These are phyloP conservation scores for Debaryomyces sp. DNA, from an alignment of 1,139 yeast genomes.

Conservation along the genomic window DNA sequence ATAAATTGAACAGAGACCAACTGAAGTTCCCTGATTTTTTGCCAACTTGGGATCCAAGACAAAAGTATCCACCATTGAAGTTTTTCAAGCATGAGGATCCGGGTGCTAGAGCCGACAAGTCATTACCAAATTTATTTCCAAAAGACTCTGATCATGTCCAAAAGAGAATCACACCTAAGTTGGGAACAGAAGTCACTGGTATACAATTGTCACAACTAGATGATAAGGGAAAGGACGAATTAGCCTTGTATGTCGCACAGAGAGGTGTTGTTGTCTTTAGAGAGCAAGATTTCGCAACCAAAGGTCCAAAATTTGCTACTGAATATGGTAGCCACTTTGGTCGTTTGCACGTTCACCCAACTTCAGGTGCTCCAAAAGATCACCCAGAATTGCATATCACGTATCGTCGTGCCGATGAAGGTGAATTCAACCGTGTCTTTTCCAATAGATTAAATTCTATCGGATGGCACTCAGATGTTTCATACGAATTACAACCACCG, in stretches of 20 bases:
- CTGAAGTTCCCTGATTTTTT: constrained; percentile 40
- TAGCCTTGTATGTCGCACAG: constrained; percentile 64
- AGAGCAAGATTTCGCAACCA: constrained; percentile 61
- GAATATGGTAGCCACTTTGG: constrained; percentile 68
- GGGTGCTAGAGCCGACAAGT: constrained; percentile 60
- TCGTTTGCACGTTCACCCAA: constrained; percentile 71
- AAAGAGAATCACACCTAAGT: constrained; percentile 58
- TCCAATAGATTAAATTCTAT: constrained; percentile 35
- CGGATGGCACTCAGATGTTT: constrained; percentile 69
- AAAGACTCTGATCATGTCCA: constrained; percentile 29
- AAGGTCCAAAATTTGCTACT: constrained; percentile 56
- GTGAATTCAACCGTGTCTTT: constrained; percentile 33
- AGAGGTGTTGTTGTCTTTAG: constrained; percentile 71
- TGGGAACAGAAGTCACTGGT: constrained; percentile 66
- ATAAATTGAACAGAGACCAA: constrained; percentile 20
- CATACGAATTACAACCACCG: constrained; percentile 74
- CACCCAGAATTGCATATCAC: constrained; percentile 65
- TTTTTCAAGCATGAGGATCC: constrained; percentile 55
- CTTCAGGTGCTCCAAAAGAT: constrained; percentile 66
- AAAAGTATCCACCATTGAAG: constrained; percentile 46
- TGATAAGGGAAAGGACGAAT: constrained; percentile 60
- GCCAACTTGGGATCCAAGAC: constrained; percentile 53
- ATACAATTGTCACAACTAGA: constrained; percentile 58
- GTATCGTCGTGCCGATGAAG: constrained; percentile 52
- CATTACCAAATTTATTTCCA: constrained; percentile 53